Base-by-base conservation (phyloP, 768 basidiomycete genomes). In the Lentinula detonsa region DNA sequence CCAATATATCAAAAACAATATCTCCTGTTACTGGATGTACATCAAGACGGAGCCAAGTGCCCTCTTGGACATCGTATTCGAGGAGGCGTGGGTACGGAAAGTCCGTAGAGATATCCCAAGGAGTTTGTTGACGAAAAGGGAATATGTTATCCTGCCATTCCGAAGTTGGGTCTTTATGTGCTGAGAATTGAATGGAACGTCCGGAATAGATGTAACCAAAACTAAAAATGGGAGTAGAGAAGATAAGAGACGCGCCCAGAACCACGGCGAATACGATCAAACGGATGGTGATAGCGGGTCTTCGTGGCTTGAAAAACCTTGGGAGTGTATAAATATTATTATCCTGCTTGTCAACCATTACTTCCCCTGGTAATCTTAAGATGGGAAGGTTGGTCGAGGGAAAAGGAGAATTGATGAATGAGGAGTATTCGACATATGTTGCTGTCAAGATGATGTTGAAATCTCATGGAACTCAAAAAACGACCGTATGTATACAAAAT, bases 101-200 rank as follows among this genome's bases (percentile, higher is more conserved):
- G 73, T 90, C 85, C 21, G 87, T 88, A 21, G 88, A 89, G 62
- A 90, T 90, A 67, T 90, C 88, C 87, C 87, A 91, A 42, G 78
- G 76, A 1, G 77, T 80, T 60, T 78, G 82, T 33, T 75, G 73
- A 37, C 86, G 86, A 28, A 87, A 70, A 21, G 88, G 88, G 76
- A 83, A 91, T 31, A 85, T 67, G 62, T 89, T 57, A 23, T 62
- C 61, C 35, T 62, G 50, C 61, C 61, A 62, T 57, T 62, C 51
- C 4, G 57, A 49, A 21, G 18, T 13, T 18, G 13, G 33, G 18
- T 16, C 15, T n/a, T 23, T 13, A 13, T 15, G 13, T 8, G 37
- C 37, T 39, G 37, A 39, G 37, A 18, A 34, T 5, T 34, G 57
- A 28, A 46, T 21, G 13, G 9, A 11, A 42, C 37, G 55, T 23